Evolutionary conservation across 2,329 filamentous ascomycete species (phyloP).

Genomic region (Colletotrichum incanum): DNA sequence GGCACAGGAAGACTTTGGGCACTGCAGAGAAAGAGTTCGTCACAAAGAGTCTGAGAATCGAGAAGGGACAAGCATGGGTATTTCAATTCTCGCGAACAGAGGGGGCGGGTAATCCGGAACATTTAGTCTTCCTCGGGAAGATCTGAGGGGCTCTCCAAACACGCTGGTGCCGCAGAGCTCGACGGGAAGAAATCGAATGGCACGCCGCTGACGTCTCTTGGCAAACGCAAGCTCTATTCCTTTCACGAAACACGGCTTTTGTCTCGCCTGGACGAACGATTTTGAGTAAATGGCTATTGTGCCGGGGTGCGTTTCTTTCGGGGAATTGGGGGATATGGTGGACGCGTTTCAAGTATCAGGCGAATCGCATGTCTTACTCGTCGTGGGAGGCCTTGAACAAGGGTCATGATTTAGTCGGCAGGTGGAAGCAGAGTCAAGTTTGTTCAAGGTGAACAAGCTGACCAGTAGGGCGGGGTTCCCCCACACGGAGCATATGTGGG

Average conservation of each 20-base stretch:
- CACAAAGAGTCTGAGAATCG: too few species aligned
- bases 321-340: not conserved
- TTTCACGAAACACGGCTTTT: constrained; percentile 16
- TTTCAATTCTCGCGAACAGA: constrained; percentile 19
- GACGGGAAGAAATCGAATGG: constrained; percentile 31
- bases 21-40: not conserved
- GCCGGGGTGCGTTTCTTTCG: not conserved
- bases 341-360: constrained; percentile 19
- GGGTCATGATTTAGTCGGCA: not conserved
- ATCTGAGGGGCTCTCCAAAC: not conserved
- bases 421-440: not conserved
- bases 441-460: not conserved
- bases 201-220: constrained; percentile 33
- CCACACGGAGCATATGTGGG: not conserved
- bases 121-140: not conserved
- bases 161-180: constrained; percentile 22
- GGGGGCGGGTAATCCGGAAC: not conserved
- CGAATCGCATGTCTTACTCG: constrained; percentile 27
- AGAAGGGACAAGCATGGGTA: constrained; percentile 12
- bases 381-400: constrained; percentile 4
- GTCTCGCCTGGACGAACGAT: constrained; percentile 13
- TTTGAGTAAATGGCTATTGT: not conserved
- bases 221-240: constrained; percentile 11
- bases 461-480: not conserved
- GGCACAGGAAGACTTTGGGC: constrained; percentile 1